These are phyloP conservation scores for Tephrocybe rancida DNA, from an alignment of 768 basidiomycete genomes.

Conservation along the genomic window DNA sequence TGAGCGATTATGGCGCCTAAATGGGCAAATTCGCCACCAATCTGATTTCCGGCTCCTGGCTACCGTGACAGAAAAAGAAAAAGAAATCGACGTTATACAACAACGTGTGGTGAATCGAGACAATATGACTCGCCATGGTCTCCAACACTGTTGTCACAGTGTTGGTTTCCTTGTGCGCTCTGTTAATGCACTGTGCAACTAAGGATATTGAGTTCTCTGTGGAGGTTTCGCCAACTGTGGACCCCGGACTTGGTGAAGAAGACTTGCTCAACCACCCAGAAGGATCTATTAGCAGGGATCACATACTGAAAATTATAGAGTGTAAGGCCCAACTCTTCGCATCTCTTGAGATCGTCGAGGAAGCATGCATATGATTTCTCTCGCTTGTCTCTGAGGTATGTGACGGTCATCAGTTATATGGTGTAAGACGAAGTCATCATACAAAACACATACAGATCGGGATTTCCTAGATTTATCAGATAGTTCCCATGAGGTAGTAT, in stretches of 20 bases:
- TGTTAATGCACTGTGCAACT: constrained; percentile 76
- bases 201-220: constrained; percentile 58
- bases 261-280: no score
- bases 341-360: constrained; percentile 78
- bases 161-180: constrained; percentile 63
- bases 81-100: no score
- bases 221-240: constrained; percentile 72
- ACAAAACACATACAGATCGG: constrained; percentile 67
- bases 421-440: background rate
- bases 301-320: constrained; percentile 88
- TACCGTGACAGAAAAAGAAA: constrained; percentile 25
- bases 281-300: no score
- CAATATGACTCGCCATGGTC: constrained; percentile 64
- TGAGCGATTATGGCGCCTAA: constrained; percentile 66
- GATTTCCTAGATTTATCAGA: constrained; percentile 83
- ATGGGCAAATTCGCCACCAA: constrained; percentile 73
- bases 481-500: constrained; percentile 87
- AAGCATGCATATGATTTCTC: constrained; percentile 80
- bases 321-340: constrained; percentile 72
- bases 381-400: constrained; percentile 52
- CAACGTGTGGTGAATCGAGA: background rate
- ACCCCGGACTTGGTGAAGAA: constrained; percentile 60
- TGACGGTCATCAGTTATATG: background rate
- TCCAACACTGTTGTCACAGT: constrained; percentile 71
- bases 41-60: constrained; percentile 81